Conservation (phyloP, 805 yeast genomes). For the Ogataea kodamae region DNA sequence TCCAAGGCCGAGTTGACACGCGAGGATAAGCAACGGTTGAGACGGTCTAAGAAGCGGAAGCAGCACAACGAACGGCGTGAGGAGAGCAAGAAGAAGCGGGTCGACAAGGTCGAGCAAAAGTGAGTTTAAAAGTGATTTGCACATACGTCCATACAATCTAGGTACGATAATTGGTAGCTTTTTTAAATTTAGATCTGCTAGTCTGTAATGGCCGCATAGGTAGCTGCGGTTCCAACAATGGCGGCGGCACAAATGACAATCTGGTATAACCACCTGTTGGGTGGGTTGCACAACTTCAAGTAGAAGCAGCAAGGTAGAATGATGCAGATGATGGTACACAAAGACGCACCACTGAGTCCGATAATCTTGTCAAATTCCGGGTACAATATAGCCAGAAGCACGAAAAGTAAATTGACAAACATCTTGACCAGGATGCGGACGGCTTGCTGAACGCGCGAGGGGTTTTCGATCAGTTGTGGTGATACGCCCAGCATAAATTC, state of each 20-base stretch:
- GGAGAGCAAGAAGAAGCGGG: constrained; percentile 30
- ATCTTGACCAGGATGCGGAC: constrained; percentile 35
- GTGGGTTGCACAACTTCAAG: constrained; percentile 52
- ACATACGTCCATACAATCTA: too few relatives aligned
- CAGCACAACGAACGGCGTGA: constrained; percentile 34
- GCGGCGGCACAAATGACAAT: constrained; percentile 45
- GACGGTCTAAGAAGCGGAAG: constrained; percentile 84
- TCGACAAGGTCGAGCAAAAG: constrained; percentile 13
- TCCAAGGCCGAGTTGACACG: constrained; percentile 78
- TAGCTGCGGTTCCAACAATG: constrained; percentile 54
- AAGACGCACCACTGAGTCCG: constrained; percentile 79
- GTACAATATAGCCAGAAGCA: constrained; percentile 61
- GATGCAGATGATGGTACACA: constrained; percentile 76
- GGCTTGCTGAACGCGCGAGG: constrained; percentile 11
- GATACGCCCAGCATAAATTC: constrained; percentile 43
- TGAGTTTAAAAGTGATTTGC: too few relatives aligned
- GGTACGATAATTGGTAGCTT: too few relatives aligned
- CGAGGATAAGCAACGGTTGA: constrained; percentile 81
- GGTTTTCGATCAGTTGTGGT: constrained; percentile 23
- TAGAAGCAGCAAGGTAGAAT: constrained; percentile 79
- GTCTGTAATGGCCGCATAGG: constrained; percentile 48
- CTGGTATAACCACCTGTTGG: constrained; percentile 40
- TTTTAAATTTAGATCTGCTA: constrained; percentile 15
- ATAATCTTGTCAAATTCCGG: constrained; percentile 84
- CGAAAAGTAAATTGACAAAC: constrained; percentile 59